phyloP scores from a whole-genome alignment of 1,284 basidiomycete genomes.

The Flammula alnicola region DNA sequence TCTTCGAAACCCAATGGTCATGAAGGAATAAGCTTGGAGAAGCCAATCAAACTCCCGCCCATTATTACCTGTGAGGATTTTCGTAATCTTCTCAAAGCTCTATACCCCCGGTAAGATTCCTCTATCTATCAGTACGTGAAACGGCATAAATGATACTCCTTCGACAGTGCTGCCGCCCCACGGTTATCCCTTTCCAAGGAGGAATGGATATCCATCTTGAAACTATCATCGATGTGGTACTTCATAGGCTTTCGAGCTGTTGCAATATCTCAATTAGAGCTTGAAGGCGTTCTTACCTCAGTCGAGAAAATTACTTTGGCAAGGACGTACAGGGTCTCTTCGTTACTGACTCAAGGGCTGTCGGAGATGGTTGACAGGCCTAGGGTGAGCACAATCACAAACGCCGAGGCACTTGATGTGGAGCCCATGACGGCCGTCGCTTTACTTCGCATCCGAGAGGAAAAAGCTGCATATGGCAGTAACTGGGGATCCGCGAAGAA shows the following conservation, averaged over 20 bases:
- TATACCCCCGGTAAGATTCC: constrained; percentile 22
- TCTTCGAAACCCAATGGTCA: constrained; percentile 18
- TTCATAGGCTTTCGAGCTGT: constrained; percentile 18
- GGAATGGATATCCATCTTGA: constrained; percentile 29
- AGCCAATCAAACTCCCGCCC: too few relatives aligned
- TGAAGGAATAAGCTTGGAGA: constrained; percentile 4
- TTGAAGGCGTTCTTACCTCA: neutral
- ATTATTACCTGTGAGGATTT: constrained; percentile 17
- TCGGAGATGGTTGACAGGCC: constrained; percentile 5
- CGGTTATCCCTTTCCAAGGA: constrained; percentile 10
- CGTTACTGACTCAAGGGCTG: constrained; percentile 18
- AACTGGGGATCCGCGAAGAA: too few relatives aligned
- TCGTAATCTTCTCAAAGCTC: constrained; percentile 17
- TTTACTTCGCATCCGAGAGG: constrained; percentile 9
- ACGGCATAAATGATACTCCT: neutral
- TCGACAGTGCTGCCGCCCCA: too few relatives aligned
- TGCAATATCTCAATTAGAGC: constrained; percentile 17
- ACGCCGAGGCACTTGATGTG: constrained; percentile 17
- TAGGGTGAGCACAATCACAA: constrained; percentile 14
- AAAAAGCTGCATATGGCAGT: too few relatives aligned
- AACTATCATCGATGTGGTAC: constrained; percentile 24
- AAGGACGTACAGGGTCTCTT: constrained; percentile 11
- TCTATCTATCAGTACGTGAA: neutral
- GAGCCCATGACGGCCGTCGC: constrained; percentile 10
- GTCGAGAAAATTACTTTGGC: constrained; percentile 18